Evolutionary conservation across 352 stramenopile genomes (phyloP).

Genomic region (Pythium rhizo-oryzae): DNA sequence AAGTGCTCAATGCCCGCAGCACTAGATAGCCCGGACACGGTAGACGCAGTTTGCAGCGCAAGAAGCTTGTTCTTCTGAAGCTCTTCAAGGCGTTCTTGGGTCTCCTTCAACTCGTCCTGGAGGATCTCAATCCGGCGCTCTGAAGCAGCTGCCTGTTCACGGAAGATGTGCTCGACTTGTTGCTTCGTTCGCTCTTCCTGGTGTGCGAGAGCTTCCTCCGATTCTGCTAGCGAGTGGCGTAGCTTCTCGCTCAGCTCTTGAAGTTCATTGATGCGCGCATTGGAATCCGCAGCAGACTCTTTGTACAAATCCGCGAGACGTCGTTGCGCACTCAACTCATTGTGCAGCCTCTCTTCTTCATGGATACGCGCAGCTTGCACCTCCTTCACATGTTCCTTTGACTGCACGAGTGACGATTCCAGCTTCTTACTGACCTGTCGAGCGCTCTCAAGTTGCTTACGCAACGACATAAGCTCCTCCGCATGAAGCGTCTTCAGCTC

Average conservation of each 20-base stretch:
- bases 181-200: constrained; percentile 73
- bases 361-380: constrained; percentile 60
- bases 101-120: constrained; percentile 55
- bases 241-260: constrained; percentile 60
- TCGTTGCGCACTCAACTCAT: constrained; percentile 67
- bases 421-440: constrained; percentile 69
- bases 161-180: constrained; percentile 76
- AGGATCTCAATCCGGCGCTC: constrained; percentile 60
- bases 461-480: constrained; percentile 23
- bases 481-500: constrained; percentile 46
- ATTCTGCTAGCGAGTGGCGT: constrained; percentile 55
- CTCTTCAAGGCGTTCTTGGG: constrained; percentile 54
- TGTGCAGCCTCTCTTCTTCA: constrained; percentile 64
- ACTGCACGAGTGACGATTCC: constrained; percentile 59
- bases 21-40: constrained; percentile 61
- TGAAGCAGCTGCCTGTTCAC: constrained; percentile 58
- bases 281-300: constrained; percentile 59
- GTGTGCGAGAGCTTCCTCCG: constrained; percentile 58
- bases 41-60: constrained; percentile 50
- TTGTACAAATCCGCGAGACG: constrained; percentile 78
- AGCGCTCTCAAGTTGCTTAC: constrained; percentile 56
- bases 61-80: constrained; percentile 69
- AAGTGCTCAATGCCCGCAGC: constrained; percentile 67
- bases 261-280: constrained; percentile 52
- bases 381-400: constrained; percentile 74